Percentiles rank a stretch among this genome's conserved stretches.
Evolutionary conservation across 2,329 filamentous ascomycete species (phyloP).

Genomic region (Cercospora nicotianae): DNA sequence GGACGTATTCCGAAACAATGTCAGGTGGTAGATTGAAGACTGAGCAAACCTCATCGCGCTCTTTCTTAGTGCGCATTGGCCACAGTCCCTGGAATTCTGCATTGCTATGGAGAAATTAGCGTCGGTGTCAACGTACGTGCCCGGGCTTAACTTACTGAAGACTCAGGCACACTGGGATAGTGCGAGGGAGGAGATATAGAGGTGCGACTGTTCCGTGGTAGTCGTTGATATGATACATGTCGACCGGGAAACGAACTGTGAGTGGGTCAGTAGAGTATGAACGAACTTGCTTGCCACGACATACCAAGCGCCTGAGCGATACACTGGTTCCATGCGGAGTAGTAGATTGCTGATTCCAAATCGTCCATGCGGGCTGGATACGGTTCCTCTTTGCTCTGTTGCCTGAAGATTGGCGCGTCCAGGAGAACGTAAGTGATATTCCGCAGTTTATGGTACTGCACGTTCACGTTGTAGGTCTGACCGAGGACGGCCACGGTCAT

Average conservation of each 20-base stretch:
- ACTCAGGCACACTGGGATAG: conserved; percentile 61
- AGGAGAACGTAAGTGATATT: conserved; percentile 68
- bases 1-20: conserved; percentile 60
- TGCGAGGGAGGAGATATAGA: conserved; percentile 61
- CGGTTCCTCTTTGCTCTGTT: conserved; percentile 61
- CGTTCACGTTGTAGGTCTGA: conserved; percentile 58
- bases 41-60: conserved; percentile 61
- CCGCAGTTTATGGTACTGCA: conserved; percentile 61
- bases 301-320: conserved; percentile 59
- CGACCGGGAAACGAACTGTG: conserved; percentile 38
- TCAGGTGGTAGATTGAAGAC: conserved; percentile 62
- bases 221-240: conserved; percentile 65
- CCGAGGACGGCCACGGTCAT: conserved; percentile 63
- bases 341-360: conserved; percentile 64
- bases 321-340: conserved; percentile 68
- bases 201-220: conserved; percentile 63
- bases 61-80: conserved; percentile 62
- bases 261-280: background rate
- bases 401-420: conserved; percentile 64
- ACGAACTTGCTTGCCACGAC: background rate
- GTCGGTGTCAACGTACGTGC: background rate
- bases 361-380: conserved; percentile 69
- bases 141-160: conserved; percentile 46
- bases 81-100: conserved; percentile 67
- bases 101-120: conserved; percentile 43